Base-by-base conservation (phyloP, 1,139 yeast genomes). In the Candida labiduridarum region DNA sequence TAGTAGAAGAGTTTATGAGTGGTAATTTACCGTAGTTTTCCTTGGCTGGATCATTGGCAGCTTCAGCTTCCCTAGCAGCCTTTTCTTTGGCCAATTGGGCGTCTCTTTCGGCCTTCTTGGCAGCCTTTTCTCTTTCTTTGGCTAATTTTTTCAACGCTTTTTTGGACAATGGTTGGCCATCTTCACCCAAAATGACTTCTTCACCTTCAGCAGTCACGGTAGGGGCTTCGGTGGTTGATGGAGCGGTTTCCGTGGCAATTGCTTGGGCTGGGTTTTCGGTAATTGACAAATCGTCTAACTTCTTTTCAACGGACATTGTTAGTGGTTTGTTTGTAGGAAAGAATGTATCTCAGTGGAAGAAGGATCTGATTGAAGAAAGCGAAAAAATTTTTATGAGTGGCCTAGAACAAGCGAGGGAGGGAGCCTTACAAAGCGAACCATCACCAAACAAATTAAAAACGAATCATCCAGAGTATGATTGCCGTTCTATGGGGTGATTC, bases 121-220 rank as follows among this genome's bases (percentile, higher is more conserved):
- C 85, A 58, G 89, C 96, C 78, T 94, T 94, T 71, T 90, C 97
- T 63, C 83, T 83, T 69, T 92, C 97, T 68, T 94, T 94, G 68
- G 89, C 96, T 56, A 94, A 82, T 76, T 94, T 94, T 80, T 94
- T 94, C 62, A 94, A 78, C 1, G 97, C 99, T 69, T 91, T 94
- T 73, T 94, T 94, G 55, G 97, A 89, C 61, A 94, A 77, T 47
- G 99, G 99, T 72, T 85, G 88, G 41, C 99, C 99, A 69, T 94
- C 97, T 69, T 82, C 87, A 30, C 89, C 87, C 52, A 82, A 70
- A 45, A 78, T 61, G n/a, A 73, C 77, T 49, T 65, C 68, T 46
- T 60, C 71, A 33, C 46, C 46, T 36, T 44, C 46, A 25, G 30
- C 46, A 11, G 33, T 16, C 4, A 15, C 15, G 3, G 18, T 16